Conservation (phyloP, 2,329 filamentous ascomycete species). For the Aspergillus phoenicis region DNA sequence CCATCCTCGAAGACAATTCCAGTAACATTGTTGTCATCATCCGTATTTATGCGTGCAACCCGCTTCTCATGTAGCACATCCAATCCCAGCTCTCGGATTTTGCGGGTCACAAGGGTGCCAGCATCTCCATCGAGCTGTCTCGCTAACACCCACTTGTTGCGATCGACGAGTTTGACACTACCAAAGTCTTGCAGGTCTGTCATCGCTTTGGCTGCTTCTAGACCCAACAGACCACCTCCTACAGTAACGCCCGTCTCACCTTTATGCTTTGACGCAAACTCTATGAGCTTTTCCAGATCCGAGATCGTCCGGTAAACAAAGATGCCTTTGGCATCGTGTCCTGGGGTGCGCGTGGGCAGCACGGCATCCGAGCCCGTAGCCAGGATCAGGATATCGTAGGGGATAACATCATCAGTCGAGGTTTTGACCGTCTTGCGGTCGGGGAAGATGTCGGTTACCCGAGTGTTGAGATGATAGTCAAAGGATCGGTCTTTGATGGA, state of each 20-base stretch:
- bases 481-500: slow-evolving; percentile 68
- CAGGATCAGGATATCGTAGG: slow-evolving; percentile 80
- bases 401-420: slow-evolving; percentile 67
- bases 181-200: slow-evolving; percentile 76
- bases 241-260: slow-evolving; percentile 75
- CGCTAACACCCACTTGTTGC: slow-evolving; percentile 79
- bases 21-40: slow-evolving; percentile 66
- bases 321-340: slow-evolving; percentile 76
- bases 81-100: slow-evolving; percentile 75
- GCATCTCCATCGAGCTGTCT: slow-evolving; percentile 82
- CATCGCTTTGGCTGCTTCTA: slow-evolving; percentile 92
- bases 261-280: slow-evolving; percentile 67
- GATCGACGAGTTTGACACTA: slow-evolving; percentile 76
- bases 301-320: slow-evolving; percentile 89
- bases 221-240: slow-evolving; percentile 78
- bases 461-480: slow-evolving; percentile 74
- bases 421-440: slow-evolving; percentile 68
- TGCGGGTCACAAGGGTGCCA: slow-evolving; percentile 77
- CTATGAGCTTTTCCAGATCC: slow-evolving; percentile 75
- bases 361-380: slow-evolving; percentile 86
- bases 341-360: slow-evolving; percentile 71
- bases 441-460: slow-evolving; percentile 68
- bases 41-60: slow-evolving; percentile 71
- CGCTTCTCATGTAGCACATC: slow-evolving; percentile 78
- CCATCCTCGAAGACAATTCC: slow-evolving; percentile 82